Evolutionary conservation across 2,329 filamentous ascomycete genomes (phyloP).

Genomic region (Pseudogymnoascus sp.): DNA sequence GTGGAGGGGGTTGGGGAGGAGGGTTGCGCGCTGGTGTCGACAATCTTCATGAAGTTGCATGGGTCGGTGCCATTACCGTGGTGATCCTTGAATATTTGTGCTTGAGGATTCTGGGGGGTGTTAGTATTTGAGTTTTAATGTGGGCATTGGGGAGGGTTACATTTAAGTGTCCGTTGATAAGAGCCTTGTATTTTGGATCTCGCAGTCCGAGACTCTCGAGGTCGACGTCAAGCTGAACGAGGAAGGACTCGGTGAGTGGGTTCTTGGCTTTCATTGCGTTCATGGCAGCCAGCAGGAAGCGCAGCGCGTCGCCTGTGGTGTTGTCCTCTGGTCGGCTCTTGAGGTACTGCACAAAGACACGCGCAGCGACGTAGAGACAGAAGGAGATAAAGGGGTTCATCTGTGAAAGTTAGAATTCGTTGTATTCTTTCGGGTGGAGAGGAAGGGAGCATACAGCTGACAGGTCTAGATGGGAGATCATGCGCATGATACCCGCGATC

Average conservation of each 20-base stretch:
- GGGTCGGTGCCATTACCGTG: conserved; percentile 38
- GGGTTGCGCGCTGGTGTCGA: conserved; percentile 35
- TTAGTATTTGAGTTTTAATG: conserved; percentile 14
- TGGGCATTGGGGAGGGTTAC: conserved; percentile 9
- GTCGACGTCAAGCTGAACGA: conserved; percentile 89
- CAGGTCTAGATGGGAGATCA: conserved; percentile 85
- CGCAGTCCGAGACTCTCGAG: conserved; percentile 64
- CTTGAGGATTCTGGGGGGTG: background rate
- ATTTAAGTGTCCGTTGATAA: conserved; percentile 39
- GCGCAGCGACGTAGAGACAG: conserved; percentile 88
- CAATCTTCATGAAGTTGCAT: conserved; percentile 57
- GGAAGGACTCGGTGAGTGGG: conserved; percentile 86
- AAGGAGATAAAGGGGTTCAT: conserved; percentile 96
- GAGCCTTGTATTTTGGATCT: conserved; percentile 50
- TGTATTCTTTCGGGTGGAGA: background rate
- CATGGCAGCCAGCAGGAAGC: conserved; percentile 87
- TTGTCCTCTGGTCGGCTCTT: conserved; percentile 85
- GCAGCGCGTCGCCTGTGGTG: conserved; percentile 71
- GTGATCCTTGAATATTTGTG: conserved; percentile 24
- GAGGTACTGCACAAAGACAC: conserved; percentile 94
- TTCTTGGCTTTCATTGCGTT: conserved; percentile 81
- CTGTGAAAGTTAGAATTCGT: conserved; percentile 39
- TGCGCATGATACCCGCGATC: conserved; percentile 90
- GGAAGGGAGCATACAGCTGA: conserved; percentile 54
- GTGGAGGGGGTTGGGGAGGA: background rate